A percentile compares a stretch with the other conserved stretches of the same genome.
These are phyloP conservation scores for Hypseocharis bilobata DNA, from an alignment of 441 rosid genomes.

Conservation along the genomic window DNA sequence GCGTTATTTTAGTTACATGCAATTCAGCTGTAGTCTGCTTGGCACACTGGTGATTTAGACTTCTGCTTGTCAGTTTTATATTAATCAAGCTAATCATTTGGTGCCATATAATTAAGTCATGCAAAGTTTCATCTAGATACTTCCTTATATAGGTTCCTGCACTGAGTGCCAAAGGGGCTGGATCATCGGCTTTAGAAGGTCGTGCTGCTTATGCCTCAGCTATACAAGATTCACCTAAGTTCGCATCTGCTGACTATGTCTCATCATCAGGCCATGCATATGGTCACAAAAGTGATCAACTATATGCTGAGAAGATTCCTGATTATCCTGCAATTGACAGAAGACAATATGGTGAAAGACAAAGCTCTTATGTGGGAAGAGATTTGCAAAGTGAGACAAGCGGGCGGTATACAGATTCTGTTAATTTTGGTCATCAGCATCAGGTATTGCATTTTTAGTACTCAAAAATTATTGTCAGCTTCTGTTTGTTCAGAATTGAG, in stretches of 20 bases:
- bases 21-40: background rate
- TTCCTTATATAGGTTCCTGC: conserved; percentile 35
- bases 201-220: conserved; percentile 60
- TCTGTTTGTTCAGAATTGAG: background rate
- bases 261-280: conserved; percentile 61
- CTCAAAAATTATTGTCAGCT: background rate
- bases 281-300: conserved; percentile 64
- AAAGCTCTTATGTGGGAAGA: conserved; percentile 56
- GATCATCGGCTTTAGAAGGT: conserved; percentile 53
- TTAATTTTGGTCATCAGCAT: conserved; percentile 55
- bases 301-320: conserved; percentile 62
- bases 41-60: background rate
- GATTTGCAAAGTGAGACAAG: conserved; percentile 65
- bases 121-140: conserved; percentile 3
- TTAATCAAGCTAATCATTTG: background rate
- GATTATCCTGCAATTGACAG: conserved; percentile 68
- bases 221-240: conserved; percentile 73
- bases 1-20: background rate
- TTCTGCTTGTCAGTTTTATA: background rate
- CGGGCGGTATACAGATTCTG: conserved; percentile 59
- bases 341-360: conserved; percentile 66
- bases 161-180: conserved; percentile 43
- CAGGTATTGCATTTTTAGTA: conserved; percentile 44
- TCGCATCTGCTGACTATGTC: conserved; percentile 54
- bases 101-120: background rate